Percentiles rank a stretch among this genome's conserved stretches.
These are phyloP conservation scores for Lachnellula willkommii DNA, from an alignment of 2,329 filamentous ascomycete genomes.

Conservation along the genomic window DNA sequence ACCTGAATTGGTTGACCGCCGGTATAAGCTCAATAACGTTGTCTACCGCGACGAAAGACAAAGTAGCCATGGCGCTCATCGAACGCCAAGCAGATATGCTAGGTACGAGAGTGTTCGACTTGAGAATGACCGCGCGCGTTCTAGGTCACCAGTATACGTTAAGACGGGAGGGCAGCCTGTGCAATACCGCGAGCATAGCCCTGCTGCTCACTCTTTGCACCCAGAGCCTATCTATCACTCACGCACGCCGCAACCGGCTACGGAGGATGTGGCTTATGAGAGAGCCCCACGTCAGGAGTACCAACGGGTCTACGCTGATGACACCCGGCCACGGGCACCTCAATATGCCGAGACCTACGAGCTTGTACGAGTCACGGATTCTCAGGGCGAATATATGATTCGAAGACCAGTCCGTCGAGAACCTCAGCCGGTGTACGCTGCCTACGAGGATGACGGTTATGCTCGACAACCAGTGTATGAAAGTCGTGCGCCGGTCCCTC, in stretches of 20 bases:
- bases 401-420: conserved; percentile 37
- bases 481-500: conserved; percentile 16
- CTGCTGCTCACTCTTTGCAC: conserved; percentile 21
- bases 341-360: conserved; percentile 37
- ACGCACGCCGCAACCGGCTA: conserved; percentile 20
- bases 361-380: conserved; percentile 41
- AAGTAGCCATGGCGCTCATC: conserved; percentile 23
- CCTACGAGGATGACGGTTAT: conserved; percentile 26
- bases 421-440: conserved; percentile 28
- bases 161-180: conserved; percentile 25
- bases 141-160: conserved; percentile 33
- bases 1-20: conserved; percentile 30
- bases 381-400: conserved; percentile 43
- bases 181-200: conserved; percentile 32
- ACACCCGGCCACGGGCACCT: conserved; percentile 27
- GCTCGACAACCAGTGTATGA: conserved; percentile 27
- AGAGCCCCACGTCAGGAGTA: conserved; percentile 32
- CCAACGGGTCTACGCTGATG: conserved; percentile 32
- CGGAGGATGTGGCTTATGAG: conserved; percentile 29
- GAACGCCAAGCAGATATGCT: conserved; percentile 30
- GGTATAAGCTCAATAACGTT: conserved; percentile 30
- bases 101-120: conserved; percentile 32
- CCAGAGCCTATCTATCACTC: conserved; percentile 30
- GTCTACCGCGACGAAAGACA: conserved; percentile 33
- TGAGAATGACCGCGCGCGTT: conserved; percentile 31